Percentiles rank a stretch among this genome's conserved stretches.
Conservation (phyloP, 192 early-diverging fungal genomes). For the Podochytrium sp. region DNA sequence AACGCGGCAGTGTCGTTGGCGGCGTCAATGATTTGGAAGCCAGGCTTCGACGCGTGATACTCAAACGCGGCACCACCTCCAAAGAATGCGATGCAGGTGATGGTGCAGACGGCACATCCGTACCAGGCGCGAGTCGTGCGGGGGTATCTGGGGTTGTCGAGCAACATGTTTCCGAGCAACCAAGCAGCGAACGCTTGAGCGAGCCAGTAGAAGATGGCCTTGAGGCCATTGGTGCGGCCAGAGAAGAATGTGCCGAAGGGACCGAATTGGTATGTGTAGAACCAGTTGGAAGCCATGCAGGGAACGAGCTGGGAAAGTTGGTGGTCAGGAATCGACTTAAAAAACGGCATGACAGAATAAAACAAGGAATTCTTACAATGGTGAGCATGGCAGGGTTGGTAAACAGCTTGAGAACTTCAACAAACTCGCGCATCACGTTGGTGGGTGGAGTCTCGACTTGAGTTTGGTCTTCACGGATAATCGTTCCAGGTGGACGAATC, state of each 20-base stretch:
- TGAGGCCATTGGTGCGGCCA: not conserved
- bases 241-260: not conserved
- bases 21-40: no score
- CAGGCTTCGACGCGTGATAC: not conserved
- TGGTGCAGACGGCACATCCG: not conserved
- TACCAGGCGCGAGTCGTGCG: not conserved
- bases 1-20: not conserved
- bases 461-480: no score
- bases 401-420: no score
- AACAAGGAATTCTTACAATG: no score
- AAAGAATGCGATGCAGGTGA: not conserved
- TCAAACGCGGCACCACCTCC: not conserved
- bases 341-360: no score
- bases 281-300: slow-evolving; percentile 78
- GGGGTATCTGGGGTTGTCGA: not conserved
- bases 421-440: no score
- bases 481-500: no score
- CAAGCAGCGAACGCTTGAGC: not conserved
- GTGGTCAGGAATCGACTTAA: no score
- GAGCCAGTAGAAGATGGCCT: slow-evolving; percentile 5
- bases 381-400: no score
- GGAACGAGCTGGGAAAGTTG: slow-evolving; percentile 35
- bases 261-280: slow-evolving; percentile 76
- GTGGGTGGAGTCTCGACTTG: no score
- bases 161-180: slow-evolving; percentile 11